Evolutionary conservation across 2,329 filamentous ascomycete genomes (phyloP).

Genomic region (Xylaria digitata): DNA sequence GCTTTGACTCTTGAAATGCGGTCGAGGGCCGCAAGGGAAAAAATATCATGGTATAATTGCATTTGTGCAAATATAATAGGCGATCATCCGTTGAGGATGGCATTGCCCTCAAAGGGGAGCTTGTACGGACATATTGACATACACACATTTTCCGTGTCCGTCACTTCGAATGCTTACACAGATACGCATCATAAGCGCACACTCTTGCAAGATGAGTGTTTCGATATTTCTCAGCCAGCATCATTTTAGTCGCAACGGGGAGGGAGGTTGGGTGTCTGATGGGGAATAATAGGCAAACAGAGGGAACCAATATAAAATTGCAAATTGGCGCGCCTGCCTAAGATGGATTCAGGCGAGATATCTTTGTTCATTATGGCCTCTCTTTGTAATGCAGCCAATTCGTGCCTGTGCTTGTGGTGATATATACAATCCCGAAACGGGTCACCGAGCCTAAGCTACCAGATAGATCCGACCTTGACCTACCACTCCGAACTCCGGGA

Average conservation of each 20-base stretch:
- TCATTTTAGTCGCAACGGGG: background rate
- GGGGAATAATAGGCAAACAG: no score
- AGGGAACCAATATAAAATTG: background rate
- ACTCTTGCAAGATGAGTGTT: background rate
- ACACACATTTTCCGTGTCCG: background rate
- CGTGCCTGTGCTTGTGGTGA: background rate
- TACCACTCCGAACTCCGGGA: conserved; percentile 12
- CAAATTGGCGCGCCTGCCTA: background rate
- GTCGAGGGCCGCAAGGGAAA: background rate
- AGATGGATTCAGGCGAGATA: background rate
- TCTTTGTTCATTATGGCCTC: background rate
- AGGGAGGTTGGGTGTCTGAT: no score
- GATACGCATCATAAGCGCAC: background rate
- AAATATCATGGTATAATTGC: background rate
- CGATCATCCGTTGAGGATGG: background rate
- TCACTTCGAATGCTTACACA: background rate
- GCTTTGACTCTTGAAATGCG: background rate
- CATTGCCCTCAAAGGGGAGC: background rate
- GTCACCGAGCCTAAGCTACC: background rate
- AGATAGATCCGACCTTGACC: background rate
- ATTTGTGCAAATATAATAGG: background rate
- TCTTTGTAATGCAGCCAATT: background rate
- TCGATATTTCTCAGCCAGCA: background rate
- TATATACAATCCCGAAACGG: conserved; percentile 11
- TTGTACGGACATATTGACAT: background rate